phyloP scores from a whole-genome alignment of 331 rosid species.

The Phaseolus coccineus region DNA sequence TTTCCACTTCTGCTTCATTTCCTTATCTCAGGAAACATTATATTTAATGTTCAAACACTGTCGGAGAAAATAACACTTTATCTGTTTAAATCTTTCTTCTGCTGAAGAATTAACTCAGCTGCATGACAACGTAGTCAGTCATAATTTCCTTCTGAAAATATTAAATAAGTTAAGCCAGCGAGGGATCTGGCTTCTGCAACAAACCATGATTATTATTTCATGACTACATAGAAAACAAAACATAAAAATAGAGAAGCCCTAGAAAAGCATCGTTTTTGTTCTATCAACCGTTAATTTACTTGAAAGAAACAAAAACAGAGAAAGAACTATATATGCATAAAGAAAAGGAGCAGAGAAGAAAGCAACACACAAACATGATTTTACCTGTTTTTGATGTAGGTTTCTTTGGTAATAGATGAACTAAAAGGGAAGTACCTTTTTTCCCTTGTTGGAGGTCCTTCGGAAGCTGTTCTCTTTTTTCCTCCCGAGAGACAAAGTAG shows the following conservation, averaged over 20 bases:
- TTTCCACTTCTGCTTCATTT: conserved; percentile 17
- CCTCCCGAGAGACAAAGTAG: conserved; percentile 45
- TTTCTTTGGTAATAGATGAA: conserved; percentile 56
- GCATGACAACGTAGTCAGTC: conserved; percentile 42
- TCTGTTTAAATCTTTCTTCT: conserved; percentile 36
- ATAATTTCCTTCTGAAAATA: conserved; percentile 42
- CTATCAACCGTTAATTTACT: conserved; percentile 37
- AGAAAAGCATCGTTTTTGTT: conserved; percentile 41
- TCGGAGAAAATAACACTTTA: conserved; percentile 37
- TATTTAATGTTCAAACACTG: not conserved
- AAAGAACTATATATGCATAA: conserved; percentile 43
- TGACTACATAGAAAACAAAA: not conserved
- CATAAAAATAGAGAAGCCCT: conserved; percentile 44
- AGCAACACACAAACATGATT: conserved; percentile 39
- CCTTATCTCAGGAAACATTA: conserved; percentile 18
- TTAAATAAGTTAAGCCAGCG: conserved; percentile 22
- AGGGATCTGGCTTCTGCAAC: conserved; percentile 43
- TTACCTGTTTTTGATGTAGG: conserved; percentile 64
- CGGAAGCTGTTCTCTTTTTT: conserved; percentile 45
- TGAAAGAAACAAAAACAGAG: conserved; percentile 46
- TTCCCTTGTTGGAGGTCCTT: conserved; percentile 51
- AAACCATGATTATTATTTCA: conserved; percentile 40
- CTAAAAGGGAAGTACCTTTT: conserved; percentile 54
- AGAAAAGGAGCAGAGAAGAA: conserved; percentile 36
- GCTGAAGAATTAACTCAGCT: conserved; percentile 47